Base-by-base conservation (phyloP, 2,329 filamentous ascomycete species). In the Pseudodiploospora longispora region DNA sequence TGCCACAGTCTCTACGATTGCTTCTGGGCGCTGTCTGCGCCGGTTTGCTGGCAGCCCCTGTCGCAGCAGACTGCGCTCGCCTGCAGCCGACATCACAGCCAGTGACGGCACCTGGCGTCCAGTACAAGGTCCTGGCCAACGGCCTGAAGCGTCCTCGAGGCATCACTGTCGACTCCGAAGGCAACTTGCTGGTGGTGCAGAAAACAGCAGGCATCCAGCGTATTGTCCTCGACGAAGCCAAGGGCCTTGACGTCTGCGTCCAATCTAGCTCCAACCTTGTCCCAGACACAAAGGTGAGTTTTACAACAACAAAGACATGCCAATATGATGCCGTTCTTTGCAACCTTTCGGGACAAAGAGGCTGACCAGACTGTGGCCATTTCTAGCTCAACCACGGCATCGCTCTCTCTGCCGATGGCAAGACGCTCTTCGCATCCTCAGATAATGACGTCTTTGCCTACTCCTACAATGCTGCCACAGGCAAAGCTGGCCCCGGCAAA, bases 381-480 rank as follows among this genome's bases (percentile, higher is more conserved):
- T 9, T 34, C 32, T 34, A 72, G 67, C 59, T 76, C 7, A 75
- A 72, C 51, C 73, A 77, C 51, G 71, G 71, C 36, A 63, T 76
- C 42, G 66, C 69, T 1, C 55, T 76, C 6, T 70, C 67, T 0
- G 50, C 53, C 6, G 68, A 76, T 55, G 68, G 70, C 36, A 66
- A 58, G 36, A 72, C 63, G 3, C 56, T 76, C 36, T 74, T 72
- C 49, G 70, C 68, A 4, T 83, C 80, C 1, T 74, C 70, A 4
- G 46, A 50, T 3, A 59, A 69, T 10, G 69, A 74, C 39, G 76
- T 80, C 27, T 80, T 70, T 52, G 66, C 75, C 2, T 86, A 79
- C 74, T 58, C 64, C 29, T 87, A 87, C 53, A 69, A 83, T 57
- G 62, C 74, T 3, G 51, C 54, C 1, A 57, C 62, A 2, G 71